Evolutionary conservation across 1,284 basidiomycete genomes (phyloP).

Genomic region (Malassezia japonica): DNA sequence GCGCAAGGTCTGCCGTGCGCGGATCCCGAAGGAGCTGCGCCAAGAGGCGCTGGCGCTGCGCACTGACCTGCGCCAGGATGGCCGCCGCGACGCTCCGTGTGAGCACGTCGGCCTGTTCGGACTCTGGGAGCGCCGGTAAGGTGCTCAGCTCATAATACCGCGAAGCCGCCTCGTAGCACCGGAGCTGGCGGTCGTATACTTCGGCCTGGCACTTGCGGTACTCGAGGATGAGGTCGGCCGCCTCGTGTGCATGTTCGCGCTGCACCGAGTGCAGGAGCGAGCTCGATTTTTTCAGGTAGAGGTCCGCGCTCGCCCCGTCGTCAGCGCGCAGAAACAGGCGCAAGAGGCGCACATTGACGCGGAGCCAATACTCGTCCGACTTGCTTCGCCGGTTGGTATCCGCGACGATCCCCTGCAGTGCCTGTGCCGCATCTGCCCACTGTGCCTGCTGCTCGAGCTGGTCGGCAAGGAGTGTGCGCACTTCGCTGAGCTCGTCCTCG

Average conservation of each 20-base stretch:
- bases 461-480: constrained; percentile 77
- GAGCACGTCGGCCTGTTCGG: constrained; percentile 29
- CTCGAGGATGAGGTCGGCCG: constrained; percentile 25
- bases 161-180: constrained; percentile 88
- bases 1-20: constrained; percentile 65
- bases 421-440: constrained; percentile 80
- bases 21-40: constrained; percentile 89
- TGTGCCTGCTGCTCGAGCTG: constrained; percentile 81
- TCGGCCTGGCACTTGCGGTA: constrained; percentile 58
- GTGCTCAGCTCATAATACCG: constrained; percentile 74
- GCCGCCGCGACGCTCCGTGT: constrained; percentile 81
- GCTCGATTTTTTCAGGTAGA: constrained; percentile 91
- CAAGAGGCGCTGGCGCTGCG: constrained; percentile 81
- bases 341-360: constrained; percentile 84
- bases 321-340: constrained; percentile 90
- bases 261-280: constrained; percentile 61
- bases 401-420: constrained; percentile 78
- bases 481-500: constrained; percentile 50
- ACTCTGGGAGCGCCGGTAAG: constrained; percentile 28
- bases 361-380: constrained; percentile 74
- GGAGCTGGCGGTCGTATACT: constrained; percentile 79
- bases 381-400: constrained; percentile 74
- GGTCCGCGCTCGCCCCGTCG: constrained; percentile 84
- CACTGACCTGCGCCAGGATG: constrained; percentile 92
- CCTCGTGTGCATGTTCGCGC: constrained; percentile 18